These are phyloP conservation scores for Tylopilus subfusipes DNA, from an alignment of 768 basidiomycete genomes.

Conservation along the genomic window DNA sequence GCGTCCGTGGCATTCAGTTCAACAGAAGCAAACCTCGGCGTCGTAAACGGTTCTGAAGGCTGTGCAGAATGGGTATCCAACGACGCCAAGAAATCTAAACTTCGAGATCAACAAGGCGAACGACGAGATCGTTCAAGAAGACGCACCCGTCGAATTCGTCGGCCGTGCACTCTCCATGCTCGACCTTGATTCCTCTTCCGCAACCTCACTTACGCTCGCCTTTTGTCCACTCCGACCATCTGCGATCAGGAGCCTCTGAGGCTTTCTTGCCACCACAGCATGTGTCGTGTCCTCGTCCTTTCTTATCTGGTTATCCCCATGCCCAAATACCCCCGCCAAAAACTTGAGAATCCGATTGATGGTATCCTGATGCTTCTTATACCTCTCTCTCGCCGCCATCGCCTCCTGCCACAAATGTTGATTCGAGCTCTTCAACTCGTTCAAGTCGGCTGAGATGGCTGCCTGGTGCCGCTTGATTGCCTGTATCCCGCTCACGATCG, in stretches of 20 bases:
- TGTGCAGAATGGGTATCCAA: slow-evolving; percentile 45
- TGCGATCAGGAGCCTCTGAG: slow-evolving; percentile 67
- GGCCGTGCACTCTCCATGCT: slow-evolving; percentile 28
- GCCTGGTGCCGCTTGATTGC: slow-evolving; percentile 91
- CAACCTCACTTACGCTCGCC: slow-evolving; percentile 34
- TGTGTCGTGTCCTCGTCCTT: slow-evolving; percentile 34
- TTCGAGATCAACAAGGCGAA: slow-evolving; percentile 1
- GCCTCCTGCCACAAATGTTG: slow-evolving; percentile 93
- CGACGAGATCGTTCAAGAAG: background rate
- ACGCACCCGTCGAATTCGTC: slow-evolving; percentile 12
- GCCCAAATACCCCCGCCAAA: slow-evolving; percentile 87
- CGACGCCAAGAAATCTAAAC: slow-evolving; percentile 40
- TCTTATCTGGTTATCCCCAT: slow-evolving; percentile 38
- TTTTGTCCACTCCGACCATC: slow-evolving; percentile 40
- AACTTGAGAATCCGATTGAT: slow-evolving; percentile 95
- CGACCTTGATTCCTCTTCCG: slow-evolving; percentile 39
- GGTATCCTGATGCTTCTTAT: slow-evolving; percentile 93
- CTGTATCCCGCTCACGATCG: slow-evolving; percentile 76
- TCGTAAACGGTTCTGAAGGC: slow-evolving; percentile 31
- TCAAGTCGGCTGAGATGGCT: slow-evolving; percentile 84
- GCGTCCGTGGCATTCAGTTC: slow-evolving; percentile 21
- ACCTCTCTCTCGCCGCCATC: slow-evolving; percentile 66
- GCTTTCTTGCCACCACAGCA: slow-evolving; percentile 47
- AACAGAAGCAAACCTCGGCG: slow-evolving; percentile 28
- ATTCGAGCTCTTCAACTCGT: slow-evolving; percentile 83